Evolutionary conservation across 352 stramenopile species (phyloP).

Genomic region (Labyrinthula sp.): DNA sequence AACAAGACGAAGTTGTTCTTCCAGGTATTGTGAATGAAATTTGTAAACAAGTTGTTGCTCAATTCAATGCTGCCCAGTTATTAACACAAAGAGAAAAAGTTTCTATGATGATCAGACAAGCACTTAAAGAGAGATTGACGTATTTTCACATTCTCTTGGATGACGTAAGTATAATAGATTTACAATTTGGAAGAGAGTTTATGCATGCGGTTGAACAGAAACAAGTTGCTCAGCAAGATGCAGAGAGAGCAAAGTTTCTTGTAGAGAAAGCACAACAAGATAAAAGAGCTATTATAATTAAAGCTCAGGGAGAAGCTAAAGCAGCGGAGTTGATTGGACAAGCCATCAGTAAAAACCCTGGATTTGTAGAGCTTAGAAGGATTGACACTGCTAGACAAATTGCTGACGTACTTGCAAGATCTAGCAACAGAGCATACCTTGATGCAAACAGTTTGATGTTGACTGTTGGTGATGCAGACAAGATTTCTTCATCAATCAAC

Average conservation of each 20-base stretch:
- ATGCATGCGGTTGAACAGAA: slow-evolving; percentile 95
- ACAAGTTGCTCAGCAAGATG: slow-evolving; percentile 97
- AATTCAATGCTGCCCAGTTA: slow-evolving; percentile 95
- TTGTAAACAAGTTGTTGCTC: slow-evolving; percentile 90
- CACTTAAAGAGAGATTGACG: slow-evolving; percentile 55
- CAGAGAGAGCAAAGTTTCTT: slow-evolving; percentile 89
- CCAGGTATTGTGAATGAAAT: slow-evolving; percentile 77
- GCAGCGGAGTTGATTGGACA: slow-evolving; percentile 89
- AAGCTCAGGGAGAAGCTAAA: slow-evolving; percentile 87
- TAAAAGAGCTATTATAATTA: slow-evolving; percentile 94
- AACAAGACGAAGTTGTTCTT: slow-evolving; percentile 35
- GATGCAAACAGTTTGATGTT: slow-evolving; percentile 88
- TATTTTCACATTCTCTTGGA: slow-evolving; percentile 79
- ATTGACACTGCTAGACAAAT: slow-evolving; percentile 96
- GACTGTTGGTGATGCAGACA: too few species aligned
- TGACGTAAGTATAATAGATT: slow-evolving; percentile 97
- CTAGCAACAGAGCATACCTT: slow-evolving; percentile 90
- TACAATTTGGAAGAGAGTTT: slow-evolving; percentile 94
- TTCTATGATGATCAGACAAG: slow-evolving; percentile 68
- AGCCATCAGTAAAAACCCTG: slow-evolving; percentile 96
- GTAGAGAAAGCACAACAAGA: slow-evolving; percentile 93
- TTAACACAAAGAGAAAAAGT: slow-evolving; percentile 97
- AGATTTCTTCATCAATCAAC: too few species aligned
- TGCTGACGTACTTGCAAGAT: slow-evolving; percentile 73
- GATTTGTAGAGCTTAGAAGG: slow-evolving; percentile 92